phyloP scores from a whole-genome alignment of 2,329 filamentous ascomycete genomes.

The Fusarium chlamydosporum region DNA sequence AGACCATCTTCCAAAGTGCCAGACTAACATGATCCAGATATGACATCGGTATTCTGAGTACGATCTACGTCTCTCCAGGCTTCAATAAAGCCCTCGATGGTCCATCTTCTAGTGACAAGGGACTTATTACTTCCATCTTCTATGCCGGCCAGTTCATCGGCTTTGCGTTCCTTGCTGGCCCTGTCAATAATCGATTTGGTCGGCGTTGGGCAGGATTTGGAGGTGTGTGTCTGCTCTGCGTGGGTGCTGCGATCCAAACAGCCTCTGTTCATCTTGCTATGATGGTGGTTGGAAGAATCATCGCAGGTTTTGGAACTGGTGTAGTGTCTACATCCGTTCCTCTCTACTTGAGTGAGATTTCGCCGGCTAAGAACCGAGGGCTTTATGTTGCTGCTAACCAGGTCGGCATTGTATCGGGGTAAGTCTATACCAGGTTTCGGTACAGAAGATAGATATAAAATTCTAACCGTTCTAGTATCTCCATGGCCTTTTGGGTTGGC shows the following conservation, averaged over 20 bases:
- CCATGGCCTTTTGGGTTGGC: constrained; percentile 29
- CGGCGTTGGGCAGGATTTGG: constrained; percentile 18
- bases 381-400: constrained; percentile 28
- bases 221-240: constrained; percentile 18
- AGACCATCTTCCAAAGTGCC: rapidly evolving
- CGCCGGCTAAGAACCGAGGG: constrained; percentile 22
- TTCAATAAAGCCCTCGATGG: constrained; percentile 22
- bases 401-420: constrained; percentile 29
- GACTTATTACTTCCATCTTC: constrained; percentile 28
- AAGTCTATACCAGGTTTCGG: neutral
- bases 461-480: constrained; percentile 14
- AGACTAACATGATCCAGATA: constrained; percentile 6
- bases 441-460: rapidly evolving
- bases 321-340: constrained; percentile 22
- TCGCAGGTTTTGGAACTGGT: constrained; percentile 24
- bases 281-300: constrained; percentile 25
- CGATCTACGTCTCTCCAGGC: constrained; percentile 24
- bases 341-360: constrained; percentile 27
- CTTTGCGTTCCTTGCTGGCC: constrained; percentile 21
- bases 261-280: constrained; percentile 30
- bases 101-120: constrained; percentile 19
- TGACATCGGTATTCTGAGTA: constrained; percentile 28
- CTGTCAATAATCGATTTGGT: constrained; percentile 19
- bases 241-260: constrained; percentile 27
- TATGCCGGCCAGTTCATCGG: constrained; percentile 18